phyloP scores from a whole-genome alignment of 179 eudicot genomes.

The Silene vulgaris region DNA sequence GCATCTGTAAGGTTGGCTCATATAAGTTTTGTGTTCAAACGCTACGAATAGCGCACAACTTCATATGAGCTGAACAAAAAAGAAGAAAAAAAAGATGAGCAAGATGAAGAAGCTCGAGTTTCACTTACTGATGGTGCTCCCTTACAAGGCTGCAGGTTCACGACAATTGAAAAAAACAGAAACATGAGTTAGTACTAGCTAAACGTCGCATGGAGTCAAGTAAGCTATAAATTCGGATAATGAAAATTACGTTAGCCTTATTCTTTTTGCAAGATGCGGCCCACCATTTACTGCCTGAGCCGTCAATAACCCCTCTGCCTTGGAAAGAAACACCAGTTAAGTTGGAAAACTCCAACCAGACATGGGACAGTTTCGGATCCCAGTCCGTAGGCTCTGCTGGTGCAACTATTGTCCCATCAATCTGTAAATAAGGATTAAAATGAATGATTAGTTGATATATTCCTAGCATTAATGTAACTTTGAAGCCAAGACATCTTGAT shows the following conservation, averaged over 20 bases:
- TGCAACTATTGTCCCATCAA: conserved; percentile 82
- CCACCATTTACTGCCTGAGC: conserved; percentile 98
- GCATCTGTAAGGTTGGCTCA: too few species aligned
- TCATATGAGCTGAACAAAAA: neutral
- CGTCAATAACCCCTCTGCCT: conserved; percentile 79
- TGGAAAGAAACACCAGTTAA: conserved; percentile 54
- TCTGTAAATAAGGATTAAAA: conserved; percentile 29
- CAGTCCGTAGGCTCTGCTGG: conserved; percentile 69
- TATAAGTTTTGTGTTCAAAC: too few species aligned
- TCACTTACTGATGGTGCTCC: conserved; percentile 82
- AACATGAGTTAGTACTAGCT: conserved; percentile 22
- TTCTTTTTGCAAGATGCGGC: conserved; percentile 89
- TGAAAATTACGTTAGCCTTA: conserved; percentile 60
- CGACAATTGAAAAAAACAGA: conserved; percentile 26
- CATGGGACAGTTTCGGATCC: conserved; percentile 58
- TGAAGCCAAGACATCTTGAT: conserved; percentile 13
- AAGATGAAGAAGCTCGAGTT: conserved; percentile 11
- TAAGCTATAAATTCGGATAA: neutral
- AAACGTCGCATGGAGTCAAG: neutral
- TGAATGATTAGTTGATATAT: neutral
- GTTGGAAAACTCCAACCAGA: conserved; percentile 70
- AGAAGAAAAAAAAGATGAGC: neutral
- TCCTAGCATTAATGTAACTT: neutral
- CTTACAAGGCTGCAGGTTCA: conserved; percentile 61
- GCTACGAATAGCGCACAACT: neutral